A percentile compares a stretch with the other conserved stretches of the same genome.
phyloP scores from a whole-genome alignment of 768 basidiomycete genomes.

The Auriscalpium vulgare region DNA sequence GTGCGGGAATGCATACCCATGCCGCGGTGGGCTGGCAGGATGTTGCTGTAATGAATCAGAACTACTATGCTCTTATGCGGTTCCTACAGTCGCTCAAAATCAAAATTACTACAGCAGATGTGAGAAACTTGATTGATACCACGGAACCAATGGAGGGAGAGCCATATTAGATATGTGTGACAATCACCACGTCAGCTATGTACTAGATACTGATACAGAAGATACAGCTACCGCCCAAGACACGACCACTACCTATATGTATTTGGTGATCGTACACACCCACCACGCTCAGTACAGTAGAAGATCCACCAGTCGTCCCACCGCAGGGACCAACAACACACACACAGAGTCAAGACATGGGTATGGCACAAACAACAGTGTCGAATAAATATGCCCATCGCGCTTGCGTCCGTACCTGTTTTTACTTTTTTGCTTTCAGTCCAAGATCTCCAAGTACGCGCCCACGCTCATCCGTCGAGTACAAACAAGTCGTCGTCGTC shows the following conservation, averaged over 20 bases:
- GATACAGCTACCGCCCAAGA: neutral
- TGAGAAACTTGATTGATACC: neutral
- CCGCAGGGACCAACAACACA: neutral
- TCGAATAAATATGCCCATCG: neutral
- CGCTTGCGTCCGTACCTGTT: neutral
- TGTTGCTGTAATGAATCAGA: slow-evolving; percentile 42
- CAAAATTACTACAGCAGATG: neutral
- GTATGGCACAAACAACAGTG: neutral
- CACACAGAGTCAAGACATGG: neutral
- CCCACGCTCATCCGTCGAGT: slow-evolving; percentile 43
- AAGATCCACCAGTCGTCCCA: neutral
- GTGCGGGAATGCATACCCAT: slow-evolving; percentile 90
- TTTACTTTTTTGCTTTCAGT: neutral
- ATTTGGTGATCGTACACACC: neutral
- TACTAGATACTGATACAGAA: slow-evolving; percentile 4
- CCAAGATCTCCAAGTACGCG: neutral
- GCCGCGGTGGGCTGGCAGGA: slow-evolving; percentile 81
- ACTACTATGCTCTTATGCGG: neutral
- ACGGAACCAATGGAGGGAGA: neutral
- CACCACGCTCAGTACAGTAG: neutral
- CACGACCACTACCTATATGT: neutral
- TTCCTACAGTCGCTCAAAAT: too few species aligned
- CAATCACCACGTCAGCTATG: neutral
- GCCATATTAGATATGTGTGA: too few species aligned
- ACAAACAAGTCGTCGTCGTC: slow-evolving; percentile 66